Conservation (phyloP, 192 early-diverging fungal genomes). For the Coemansia sp. region DNA sequence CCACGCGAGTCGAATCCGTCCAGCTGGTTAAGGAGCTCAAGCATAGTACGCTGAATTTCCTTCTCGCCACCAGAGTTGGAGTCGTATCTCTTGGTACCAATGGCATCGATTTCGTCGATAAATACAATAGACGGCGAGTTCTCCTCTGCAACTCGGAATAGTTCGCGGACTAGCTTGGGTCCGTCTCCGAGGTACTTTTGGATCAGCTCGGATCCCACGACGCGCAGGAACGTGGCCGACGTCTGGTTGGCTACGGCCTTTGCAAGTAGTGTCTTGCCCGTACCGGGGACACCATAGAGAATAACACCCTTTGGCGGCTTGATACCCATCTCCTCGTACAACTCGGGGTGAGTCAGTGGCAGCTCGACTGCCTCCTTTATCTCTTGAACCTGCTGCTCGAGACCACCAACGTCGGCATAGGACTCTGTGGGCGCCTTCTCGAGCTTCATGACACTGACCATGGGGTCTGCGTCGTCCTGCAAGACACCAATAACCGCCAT, state of each 20-base stretch:
- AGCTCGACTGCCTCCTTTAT: slow-evolving; percentile 98
- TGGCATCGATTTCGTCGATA: slow-evolving; percentile 99
- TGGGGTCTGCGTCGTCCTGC: slow-evolving; percentile 93
- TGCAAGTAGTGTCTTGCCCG: slow-evolving; percentile 91
- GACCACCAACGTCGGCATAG: slow-evolving; percentile 96
- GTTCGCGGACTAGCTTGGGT: slow-evolving; percentile 95
- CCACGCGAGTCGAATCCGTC: slow-evolving; percentile 96
- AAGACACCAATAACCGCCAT: slow-evolving; percentile 95
- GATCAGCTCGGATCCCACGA: slow-evolving; percentile 97
- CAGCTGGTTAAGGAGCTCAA: slow-evolving; percentile 96
- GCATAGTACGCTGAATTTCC: slow-evolving; percentile 97
- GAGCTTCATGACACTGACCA: slow-evolving; percentile 99
- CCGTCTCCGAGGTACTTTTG: slow-evolving; percentile 99
- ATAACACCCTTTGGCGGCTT: slow-evolving; percentile 98
- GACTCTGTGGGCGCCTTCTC: slow-evolving; percentile 99
- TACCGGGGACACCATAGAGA: slow-evolving; percentile 93
- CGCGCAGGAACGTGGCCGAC: slow-evolving; percentile 95
- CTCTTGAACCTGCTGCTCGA: slow-evolving; percentile 97
- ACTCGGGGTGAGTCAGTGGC: slow-evolving; percentile 94
- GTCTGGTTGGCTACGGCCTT: slow-evolving; percentile 99
- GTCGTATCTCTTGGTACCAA: slow-evolving; percentile 97
- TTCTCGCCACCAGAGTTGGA: slow-evolving; percentile 93
- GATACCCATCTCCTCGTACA: slow-evolving; percentile 99
- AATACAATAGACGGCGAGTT: slow-evolving; percentile 98
- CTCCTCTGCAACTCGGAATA: slow-evolving; percentile 96